A percentile compares a stretch with the other conserved stretches of the same genome.
phyloP scores from a whole-genome alignment of 495 filamentous ascomycete genomes.

The Hypoxylon cercidicola region DNA sequence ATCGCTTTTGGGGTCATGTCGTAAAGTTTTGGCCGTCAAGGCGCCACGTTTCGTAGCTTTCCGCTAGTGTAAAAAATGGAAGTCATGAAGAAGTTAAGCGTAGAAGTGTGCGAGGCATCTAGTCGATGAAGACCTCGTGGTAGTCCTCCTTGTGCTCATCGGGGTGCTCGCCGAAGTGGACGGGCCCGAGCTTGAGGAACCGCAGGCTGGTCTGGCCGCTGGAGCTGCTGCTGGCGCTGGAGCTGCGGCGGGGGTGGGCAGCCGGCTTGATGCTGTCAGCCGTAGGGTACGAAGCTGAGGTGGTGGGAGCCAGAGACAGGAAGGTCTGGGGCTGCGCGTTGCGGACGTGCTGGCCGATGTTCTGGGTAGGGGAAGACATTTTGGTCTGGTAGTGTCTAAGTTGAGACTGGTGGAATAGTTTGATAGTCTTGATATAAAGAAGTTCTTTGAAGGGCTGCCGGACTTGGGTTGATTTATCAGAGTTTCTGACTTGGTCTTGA shows the following conservation, averaged over 20 bases:
- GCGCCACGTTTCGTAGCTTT: constrained; percentile 20
- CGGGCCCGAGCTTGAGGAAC: constrained; percentile 62
- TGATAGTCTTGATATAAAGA: constrained; percentile 13
- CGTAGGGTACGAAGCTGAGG: constrained; percentile 56
- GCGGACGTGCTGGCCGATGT: constrained; percentile 31
- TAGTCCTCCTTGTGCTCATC: constrained; percentile 57
- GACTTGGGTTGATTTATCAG: constrained; percentile 9
- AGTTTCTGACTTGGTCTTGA: constrained; percentile 27
- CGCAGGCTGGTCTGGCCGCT: constrained; percentile 44
- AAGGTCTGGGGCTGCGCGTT: constrained; percentile 50
- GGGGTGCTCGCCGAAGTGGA: constrained; percentile 61
- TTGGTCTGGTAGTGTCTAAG: constrained; percentile 13
- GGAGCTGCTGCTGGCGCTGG: constrained; percentile 43
- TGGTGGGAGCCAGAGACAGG: constrained; percentile 57
- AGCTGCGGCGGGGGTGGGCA: constrained; percentile 37
- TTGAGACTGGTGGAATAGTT: constrained; percentile 13
- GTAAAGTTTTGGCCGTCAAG: constrained; percentile 19
- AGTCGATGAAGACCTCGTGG: constrained; percentile 56
- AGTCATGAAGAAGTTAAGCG: constrained; percentile 1
- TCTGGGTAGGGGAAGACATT: constrained; percentile 42
- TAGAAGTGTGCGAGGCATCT: constrained; percentile 8
- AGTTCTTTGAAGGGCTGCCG: constrained; percentile 16
- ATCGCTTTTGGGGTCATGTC: constrained; percentile 35
- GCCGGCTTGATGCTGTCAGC: constrained; percentile 46
- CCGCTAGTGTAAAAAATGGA: constrained; percentile 10